A percentile compares a stretch with the other conserved stretches of the same genome.
phyloP scores from a whole-genome alignment of 1,284 basidiomycete species.

The Pseudozyma sp. region DNA sequence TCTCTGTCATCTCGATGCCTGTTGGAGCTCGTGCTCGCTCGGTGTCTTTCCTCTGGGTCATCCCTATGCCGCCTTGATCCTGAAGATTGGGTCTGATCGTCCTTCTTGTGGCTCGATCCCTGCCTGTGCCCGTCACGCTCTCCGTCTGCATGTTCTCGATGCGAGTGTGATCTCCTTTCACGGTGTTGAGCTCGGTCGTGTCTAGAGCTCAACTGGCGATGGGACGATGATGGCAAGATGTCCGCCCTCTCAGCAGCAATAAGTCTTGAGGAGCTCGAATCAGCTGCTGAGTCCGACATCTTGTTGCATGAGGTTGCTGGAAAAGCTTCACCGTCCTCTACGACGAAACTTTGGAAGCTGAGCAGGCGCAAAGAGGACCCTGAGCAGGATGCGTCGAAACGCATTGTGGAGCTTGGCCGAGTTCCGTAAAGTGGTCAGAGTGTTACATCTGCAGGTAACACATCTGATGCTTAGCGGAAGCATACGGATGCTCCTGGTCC shows the following conservation, averaged over 20 bases:
- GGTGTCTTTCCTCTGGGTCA: slow-evolving; percentile 2
- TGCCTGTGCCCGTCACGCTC: slow-evolving; percentile 1
- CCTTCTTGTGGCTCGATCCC: background rate
- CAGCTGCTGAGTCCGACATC: slow-evolving; percentile 15
- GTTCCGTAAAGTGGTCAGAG: background rate
- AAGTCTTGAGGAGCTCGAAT: background rate
- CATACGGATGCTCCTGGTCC: slow-evolving; percentile 1
- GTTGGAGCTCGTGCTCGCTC: slow-evolving; percentile 8
- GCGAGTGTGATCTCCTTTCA: slow-evolving; percentile 14
- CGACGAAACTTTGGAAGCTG: background rate
- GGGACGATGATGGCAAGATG: background rate
- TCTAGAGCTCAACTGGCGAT: slow-evolving; percentile 14
- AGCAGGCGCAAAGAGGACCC: background rate
- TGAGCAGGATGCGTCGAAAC: background rate
- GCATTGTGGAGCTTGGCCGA: slow-evolving; percentile 11
- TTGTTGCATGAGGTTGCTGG: background rate
- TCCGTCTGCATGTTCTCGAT: slow-evolving; percentile 6
- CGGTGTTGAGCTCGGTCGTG: slow-evolving; percentile 13
- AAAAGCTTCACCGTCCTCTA: no score
- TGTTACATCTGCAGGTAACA: background rate
- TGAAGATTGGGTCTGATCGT: background rate
- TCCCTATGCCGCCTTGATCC: slow-evolving; percentile 1
- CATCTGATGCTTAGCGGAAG: background rate
- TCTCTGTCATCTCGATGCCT: slow-evolving; percentile 11
- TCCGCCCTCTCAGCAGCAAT: background rate